Base-by-base conservation (phyloP, 2,329 filamentous ascomycete species). In the Fusarium brevicatenulatum region DNA sequence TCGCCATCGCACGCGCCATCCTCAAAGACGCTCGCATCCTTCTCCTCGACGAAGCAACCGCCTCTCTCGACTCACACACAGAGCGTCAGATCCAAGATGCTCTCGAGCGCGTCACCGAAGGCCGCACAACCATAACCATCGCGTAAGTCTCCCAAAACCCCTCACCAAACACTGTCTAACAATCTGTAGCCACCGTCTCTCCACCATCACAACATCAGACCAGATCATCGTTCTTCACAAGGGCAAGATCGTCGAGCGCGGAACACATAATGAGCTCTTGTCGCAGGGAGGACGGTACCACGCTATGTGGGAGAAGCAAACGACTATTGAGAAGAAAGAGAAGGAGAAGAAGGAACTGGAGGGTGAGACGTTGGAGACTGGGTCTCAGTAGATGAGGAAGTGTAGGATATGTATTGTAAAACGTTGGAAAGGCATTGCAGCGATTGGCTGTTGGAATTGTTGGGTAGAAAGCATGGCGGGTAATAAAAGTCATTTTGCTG, bases 21-120 rank as follows among this genome's bases (percentile, higher is more conserved):
- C 84, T 94, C 50, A 92, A 93, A 78, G 90, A 90, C 54, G 90
- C 92, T 0, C 90, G 90, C 57, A 89, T 94, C 60, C 86, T 94
- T 32, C 86, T 94, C 65, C 84, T 94, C 0, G 92, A 94, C 73
- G 92, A 94, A 79, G 90, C 92, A 0, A 93, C 92, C 7, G 91
- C 90, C 2, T 91, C 91, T 6, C 86, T 94, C 28, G 89, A 92
- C 59, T 88, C 89, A 1, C 86, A 89, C 32, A 90, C 88, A 2
- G 88, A 91, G 75, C 84, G 85, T 39, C 84, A 86, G 60, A 90
- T 91, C 42, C 89, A 90, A 75, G 83, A 86, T 55, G 86, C 86
- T 10, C 85, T 88, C 30, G 82, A 84, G 68, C 82, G 81, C 32
- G 81, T 88, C 11, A 86, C 83, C 21, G 79, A 81, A 9, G 86